phyloP scores from a whole-genome alignment of 148 eudicot species.

The Suaeda aralocaspica region DNA sequence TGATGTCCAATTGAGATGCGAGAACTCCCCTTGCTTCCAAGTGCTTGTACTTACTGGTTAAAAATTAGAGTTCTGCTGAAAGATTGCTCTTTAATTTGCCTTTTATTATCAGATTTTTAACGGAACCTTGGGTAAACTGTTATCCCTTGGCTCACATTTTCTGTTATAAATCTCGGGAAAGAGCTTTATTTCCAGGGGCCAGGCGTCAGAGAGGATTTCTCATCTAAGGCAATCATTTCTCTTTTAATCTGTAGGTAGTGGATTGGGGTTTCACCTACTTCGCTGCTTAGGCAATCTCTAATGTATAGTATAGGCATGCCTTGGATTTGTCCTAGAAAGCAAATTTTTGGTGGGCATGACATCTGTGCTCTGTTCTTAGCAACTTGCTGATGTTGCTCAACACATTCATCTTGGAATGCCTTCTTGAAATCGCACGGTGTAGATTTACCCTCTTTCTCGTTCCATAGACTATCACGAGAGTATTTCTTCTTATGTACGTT shows the following conservation, averaged over 20 bases:
- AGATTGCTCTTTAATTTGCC: neutral
- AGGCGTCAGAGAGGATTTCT: neutral
- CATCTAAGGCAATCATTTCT: neutral
- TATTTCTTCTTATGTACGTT: too few relatives aligned
- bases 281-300: neutral
- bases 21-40: neutral
- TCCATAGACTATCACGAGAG: too few relatives aligned
- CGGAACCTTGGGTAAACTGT: neutral
- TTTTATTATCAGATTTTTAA: neutral
- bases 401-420: neutral
- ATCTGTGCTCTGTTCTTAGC: neutral
- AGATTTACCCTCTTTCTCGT: too few relatives aligned
- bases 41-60: neutral
- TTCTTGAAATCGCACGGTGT: neutral
- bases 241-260: neutral
- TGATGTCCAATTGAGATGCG: neutral
- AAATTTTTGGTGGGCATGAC: neutral
- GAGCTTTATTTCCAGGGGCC: neutral
- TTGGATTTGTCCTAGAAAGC: neutral
- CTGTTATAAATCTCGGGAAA: neutral
- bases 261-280: slow-evolving; percentile 6
- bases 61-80: neutral
- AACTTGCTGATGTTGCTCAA: neutral
- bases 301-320: neutral
- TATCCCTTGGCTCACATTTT: neutral